A percentile compares a stretch with the other conserved stretches of the same genome.
These are phyloP conservation scores for Sugiyamaella lignohabitans DNA, from an alignment of 805 yeast genomes.

Conservation along the genomic window DNA sequence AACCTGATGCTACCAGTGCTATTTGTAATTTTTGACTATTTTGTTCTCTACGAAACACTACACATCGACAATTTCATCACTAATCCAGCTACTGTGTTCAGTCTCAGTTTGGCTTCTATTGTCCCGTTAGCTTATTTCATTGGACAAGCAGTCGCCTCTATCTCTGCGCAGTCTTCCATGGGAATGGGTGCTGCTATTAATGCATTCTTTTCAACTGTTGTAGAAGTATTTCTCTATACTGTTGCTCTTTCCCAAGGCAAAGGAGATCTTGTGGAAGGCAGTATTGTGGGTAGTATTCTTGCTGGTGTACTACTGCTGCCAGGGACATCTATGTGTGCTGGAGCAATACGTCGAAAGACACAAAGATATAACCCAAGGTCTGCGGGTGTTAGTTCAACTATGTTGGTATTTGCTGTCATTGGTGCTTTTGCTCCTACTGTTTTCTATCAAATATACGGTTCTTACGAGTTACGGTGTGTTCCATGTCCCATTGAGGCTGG, in stretches of 20 bases:
- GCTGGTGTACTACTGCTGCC: constrained; percentile 91
- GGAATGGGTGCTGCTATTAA: constrained; percentile 97
- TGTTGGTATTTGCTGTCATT: constrained; percentile 83
- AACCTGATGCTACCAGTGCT: constrained; percentile 73
- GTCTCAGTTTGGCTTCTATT: constrained; percentile 72
- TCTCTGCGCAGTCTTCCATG: constrained; percentile 97
- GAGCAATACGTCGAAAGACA: constrained; percentile 86
- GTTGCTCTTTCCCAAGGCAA: constrained; percentile 83
- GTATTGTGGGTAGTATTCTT: constrained; percentile 85
- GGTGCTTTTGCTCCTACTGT: constrained; percentile 91
- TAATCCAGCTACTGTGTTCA: constrained; percentile 59
- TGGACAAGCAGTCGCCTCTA: constrained; percentile 99
- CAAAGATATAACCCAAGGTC: constrained; percentile 93
- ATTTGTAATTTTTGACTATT: constrained; percentile 77
- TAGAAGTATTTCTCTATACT: constrained; percentile 85
- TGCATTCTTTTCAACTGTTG: constrained; percentile 94
- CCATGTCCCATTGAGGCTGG: constrained; percentile 37
- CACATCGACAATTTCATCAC: constrained; percentile 42
- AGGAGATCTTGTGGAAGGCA: constrained; percentile 89
- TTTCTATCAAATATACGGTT: constrained; percentile 83
- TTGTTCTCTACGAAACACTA: constrained; percentile 46
- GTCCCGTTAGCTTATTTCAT: constrained; percentile 93
- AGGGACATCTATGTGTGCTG: constrained; percentile 96
- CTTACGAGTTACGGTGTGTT: constrained; percentile 68
- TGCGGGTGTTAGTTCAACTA: constrained; percentile 95